Evolutionary conservation across 495 filamentous ascomycete species (phyloP).

Genomic region (Aspergillus haitiensis): DNA sequence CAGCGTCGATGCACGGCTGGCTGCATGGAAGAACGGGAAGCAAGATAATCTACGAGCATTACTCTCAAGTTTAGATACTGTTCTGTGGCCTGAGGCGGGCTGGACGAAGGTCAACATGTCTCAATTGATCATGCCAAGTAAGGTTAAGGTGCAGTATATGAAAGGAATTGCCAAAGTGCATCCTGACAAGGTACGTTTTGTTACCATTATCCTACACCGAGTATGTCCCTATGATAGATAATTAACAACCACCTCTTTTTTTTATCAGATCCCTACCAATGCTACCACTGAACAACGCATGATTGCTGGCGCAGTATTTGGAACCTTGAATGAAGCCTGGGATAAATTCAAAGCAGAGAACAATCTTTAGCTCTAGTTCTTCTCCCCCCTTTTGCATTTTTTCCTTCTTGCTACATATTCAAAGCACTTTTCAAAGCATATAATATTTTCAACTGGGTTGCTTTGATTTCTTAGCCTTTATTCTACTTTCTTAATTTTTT

Average conservation of each 20-base stretch:
- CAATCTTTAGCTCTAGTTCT: conserved; percentile 37
- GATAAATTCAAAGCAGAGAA: conserved; percentile 97
- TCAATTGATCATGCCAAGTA: conserved; percentile 83
- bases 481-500: no score
- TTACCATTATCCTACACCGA: neutral
- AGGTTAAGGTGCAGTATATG: conserved; percentile 98
- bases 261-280: conserved; percentile 70
- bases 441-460: no score
- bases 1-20: conserved; percentile 72
- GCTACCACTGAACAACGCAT: conserved; percentile 94
- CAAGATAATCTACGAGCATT: conserved; percentile 89
- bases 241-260: conserved; percentile 2
- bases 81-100: conserved; percentile 86
- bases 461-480: no score
- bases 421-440: conserved; percentile 1
- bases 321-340: conserved; percentile 94
- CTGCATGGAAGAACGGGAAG: conserved; percentile 82
- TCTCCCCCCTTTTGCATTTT: conserved; percentile 14
- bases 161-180: conserved; percentile 98
- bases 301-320: conserved; percentile 89
- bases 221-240: neutral
- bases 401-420: conserved; percentile 2
- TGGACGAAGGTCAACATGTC: conserved; percentile 97
- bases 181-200: conserved; percentile 85
- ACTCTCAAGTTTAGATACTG: conserved; percentile 80